A percentile compares a stretch with the other conserved stretches of the same genome.
These are phyloP conservation scores for Spatholobus suberectus DNA, from an alignment of 306 rosid species.

Conservation along the genomic window DNA sequence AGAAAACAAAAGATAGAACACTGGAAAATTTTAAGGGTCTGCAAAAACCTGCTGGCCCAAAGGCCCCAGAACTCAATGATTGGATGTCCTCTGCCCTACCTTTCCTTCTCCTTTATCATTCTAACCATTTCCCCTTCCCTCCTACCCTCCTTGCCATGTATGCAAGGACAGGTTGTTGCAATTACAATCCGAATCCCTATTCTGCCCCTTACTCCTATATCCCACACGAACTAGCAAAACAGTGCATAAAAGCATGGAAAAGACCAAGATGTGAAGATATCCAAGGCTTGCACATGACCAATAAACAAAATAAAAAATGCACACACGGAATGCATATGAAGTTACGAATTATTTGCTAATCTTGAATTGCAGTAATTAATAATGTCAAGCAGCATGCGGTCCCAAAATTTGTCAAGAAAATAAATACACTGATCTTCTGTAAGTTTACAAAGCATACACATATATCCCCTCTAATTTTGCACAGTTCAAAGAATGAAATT, in stretches of 20 bases:
- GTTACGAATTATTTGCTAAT: slow-evolving; percentile 21
- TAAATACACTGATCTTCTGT: slow-evolving; percentile 4
- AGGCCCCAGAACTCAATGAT: neutral
- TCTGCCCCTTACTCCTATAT: neutral
- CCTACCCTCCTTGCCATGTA: neutral
- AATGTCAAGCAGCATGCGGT: slow-evolving; percentile 7
- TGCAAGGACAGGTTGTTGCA: too few relatives aligned
- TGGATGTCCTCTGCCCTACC: neutral
- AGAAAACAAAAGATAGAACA: neutral
- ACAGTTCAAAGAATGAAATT: neutral
- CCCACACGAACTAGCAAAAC: neutral
- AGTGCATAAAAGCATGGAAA: slow-evolving; percentile 10
- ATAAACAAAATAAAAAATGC: slow-evolving; percentile 12
- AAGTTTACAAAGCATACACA: neutral
- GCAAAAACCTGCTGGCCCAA: neutral
- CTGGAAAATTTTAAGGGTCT: slow-evolving; percentile 4
- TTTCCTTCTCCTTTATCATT: neutral
- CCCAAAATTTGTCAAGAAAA: neutral
- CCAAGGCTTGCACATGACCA: slow-evolving; percentile 34
- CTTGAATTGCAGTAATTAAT: slow-evolving; percentile 28
- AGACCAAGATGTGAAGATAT: slow-evolving; percentile 31
- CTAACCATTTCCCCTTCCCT: neutral
- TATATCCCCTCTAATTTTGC: slow-evolving; percentile 8
- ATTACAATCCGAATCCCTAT: neutral
- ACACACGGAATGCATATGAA: neutral